Conservation (phyloP, 768 basidiomycete genomes). For the Leccinum rimulosum region DNA sequence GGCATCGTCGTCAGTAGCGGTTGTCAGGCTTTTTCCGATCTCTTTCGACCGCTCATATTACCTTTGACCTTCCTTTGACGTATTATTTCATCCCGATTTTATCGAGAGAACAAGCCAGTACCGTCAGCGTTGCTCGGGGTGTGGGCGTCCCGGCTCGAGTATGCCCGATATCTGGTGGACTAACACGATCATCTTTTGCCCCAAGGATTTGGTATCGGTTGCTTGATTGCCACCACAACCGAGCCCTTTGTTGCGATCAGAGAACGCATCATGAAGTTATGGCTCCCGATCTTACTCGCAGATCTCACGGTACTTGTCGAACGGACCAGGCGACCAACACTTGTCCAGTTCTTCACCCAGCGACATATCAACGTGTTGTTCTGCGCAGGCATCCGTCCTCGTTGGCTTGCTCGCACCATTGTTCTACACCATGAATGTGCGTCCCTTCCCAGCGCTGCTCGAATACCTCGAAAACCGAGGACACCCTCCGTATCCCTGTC, state of each 20-base stretch:
- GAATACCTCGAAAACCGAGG: conserved; percentile 81
- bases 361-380: conserved; percentile 80
- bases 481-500: conserved; percentile 83
- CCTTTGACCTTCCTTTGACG: conserved; percentile 60
- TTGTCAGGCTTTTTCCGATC: conserved; percentile 77
- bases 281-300: conserved; percentile 68
- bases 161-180: conserved; percentile 61
- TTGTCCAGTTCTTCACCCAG: conserved; percentile 65
- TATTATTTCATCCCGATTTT: conserved; percentile 82
- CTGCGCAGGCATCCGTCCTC: conserved; percentile 69
- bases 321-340: conserved; percentile 46
- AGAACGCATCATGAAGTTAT: conserved; percentile 59
- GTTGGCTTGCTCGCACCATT: conserved; percentile 73
- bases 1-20: conserved; percentile 61
- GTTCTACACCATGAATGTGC: conserved; percentile 70
- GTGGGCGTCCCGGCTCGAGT: conserved; percentile 63
- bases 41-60: conserved; percentile 75
- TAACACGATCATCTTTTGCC: conserved; percentile 65
- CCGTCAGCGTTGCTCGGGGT: conserved; percentile 13
- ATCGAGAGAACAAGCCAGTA: not conserved
- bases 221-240: conserved; percentile 78
- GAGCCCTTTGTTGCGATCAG: conserved; percentile 59
- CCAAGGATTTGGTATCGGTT: conserved; percentile 67
- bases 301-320: conserved; percentile 72
- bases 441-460: conserved; percentile 77